Base-by-base conservation (phyloP, 2,329 filamentous ascomycete genomes). In the Fusarium sp. region DNA sequence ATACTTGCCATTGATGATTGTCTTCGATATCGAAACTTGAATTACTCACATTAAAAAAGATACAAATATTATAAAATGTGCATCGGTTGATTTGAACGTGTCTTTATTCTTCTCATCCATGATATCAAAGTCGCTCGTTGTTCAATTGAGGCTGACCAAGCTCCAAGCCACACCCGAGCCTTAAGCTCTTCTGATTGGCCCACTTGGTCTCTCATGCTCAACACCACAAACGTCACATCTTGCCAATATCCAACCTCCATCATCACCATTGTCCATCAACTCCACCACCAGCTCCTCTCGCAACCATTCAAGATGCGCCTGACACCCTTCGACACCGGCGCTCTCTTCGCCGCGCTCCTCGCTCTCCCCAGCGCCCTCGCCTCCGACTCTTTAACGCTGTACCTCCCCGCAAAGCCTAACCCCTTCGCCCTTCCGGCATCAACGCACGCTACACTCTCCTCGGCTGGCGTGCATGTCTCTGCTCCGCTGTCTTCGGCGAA, bases 401-500 rank as follows among this genome's bases (percentile, higher is more conserved):
- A 82, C 63, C 80, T 88, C 66, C 79, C 79, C 72, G 70, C 85
- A 64, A 83, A 82, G 40, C 81, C 83, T 20, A 86, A 86, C 81
- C 85, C 85, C 15, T 77, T 80, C 76, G 77, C 84, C 49, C 87
- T 90, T 54, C 90, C 90, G 22, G 83, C 90, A 75, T 87, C 87
- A 63, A 91, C 91, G 51, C 90, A 91, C 76, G 90, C 90, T 38
- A 90, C 87, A 48, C 84, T 88, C 49, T 81, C 81, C 20, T 74
- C 84, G 18, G 81, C 83, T 13, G 76, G 79, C 63, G 66, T 65
- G 33, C 70, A 77, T 64, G 72, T 77, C 75, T 73, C 86, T 26
- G 89, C 92, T 14, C 90, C 90, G 11, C 82, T 97, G 11, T 90
- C 90, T 14, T 82, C 86, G 40, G 80, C 85, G 72, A 92, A 93